A percentile compares a stretch with the other conserved stretches of the same genome.
These are phyloP conservation scores for Cadophora gregata DNA, from an alignment of 2,329 filamentous ascomycete species.

Conservation along the genomic window DNA sequence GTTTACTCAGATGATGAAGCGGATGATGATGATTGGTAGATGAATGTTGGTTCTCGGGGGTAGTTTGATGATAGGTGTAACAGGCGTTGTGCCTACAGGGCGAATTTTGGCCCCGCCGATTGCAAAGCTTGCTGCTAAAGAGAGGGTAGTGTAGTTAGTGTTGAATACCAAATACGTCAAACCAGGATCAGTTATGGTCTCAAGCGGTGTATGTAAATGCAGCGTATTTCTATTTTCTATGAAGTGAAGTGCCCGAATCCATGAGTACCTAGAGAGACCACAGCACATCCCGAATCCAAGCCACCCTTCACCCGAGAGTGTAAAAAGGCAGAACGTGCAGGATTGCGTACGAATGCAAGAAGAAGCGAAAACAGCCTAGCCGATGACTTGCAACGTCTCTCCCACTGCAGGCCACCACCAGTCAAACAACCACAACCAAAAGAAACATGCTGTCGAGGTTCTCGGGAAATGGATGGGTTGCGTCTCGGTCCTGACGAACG, in stretches of 20 bases:
- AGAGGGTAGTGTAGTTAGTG: conserved; percentile 8
- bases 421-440: conserved; percentile 26
- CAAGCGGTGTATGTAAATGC: conserved; percentile 20
- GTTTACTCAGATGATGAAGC: conserved; percentile 70
- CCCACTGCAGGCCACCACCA: conserved; percentile 43
- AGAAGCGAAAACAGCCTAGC: conserved; percentile 35
- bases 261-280: not conserved
- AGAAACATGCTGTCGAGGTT: conserved; percentile 47
- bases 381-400: conserved; percentile 57
- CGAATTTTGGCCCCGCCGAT: conserved; percentile 22
- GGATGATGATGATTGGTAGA: conserved; percentile 73
- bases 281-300: conserved; percentile 10
- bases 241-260: conserved; percentile 31
- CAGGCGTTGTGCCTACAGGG: conserved; percentile 21
- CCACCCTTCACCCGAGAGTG: conserved; percentile 3
- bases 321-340: conserved; percentile 9
- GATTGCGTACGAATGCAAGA: not conserved
- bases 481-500: conserved; percentile 28
- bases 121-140: conserved; percentile 22
- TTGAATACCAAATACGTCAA: conserved; percentile 30
- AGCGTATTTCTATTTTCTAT: conserved; percentile 35
- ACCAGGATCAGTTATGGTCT: not conserved
- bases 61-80: conserved; percentile 3
- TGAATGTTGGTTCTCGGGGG: not conserved
- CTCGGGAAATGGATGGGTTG: conserved; percentile 30